Percentiles rank a stretch among this genome's conserved stretches.
Evolutionary conservation across 169 alveolate species (phyloP).

Genomic region (Amoebophrya sp.): DNA sequence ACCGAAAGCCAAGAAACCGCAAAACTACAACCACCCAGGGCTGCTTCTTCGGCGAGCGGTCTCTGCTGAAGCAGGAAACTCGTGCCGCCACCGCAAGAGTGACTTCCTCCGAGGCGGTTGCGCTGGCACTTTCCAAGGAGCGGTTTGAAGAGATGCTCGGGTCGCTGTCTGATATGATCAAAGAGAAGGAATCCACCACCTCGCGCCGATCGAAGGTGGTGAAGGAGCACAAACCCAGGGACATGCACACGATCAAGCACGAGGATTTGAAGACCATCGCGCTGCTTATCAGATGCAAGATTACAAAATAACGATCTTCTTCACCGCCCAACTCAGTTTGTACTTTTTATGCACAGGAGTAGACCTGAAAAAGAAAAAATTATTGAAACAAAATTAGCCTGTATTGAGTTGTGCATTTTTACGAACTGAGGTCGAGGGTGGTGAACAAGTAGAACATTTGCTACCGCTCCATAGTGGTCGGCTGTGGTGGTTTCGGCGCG

Average conservation of each 20-base stretch:
- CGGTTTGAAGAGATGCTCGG: background rate
- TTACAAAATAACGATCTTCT: too few relatives aligned
- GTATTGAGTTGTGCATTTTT: too few relatives aligned
- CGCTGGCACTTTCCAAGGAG: background rate
- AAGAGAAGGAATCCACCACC: background rate
- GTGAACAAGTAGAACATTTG: too few relatives aligned
- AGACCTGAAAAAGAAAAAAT: too few relatives aligned
- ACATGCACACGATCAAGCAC: background rate
- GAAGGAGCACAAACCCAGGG: background rate
- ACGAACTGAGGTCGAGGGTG: too few relatives aligned
- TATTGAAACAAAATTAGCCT: too few relatives aligned
- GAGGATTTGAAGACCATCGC: background rate
- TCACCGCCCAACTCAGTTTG: too few relatives aligned
- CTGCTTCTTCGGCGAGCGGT: background rate
- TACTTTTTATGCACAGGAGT: too few relatives aligned
- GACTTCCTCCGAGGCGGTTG: background rate
- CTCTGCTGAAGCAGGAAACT: background rate
- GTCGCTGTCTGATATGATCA: background rate
- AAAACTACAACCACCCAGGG: background rate
- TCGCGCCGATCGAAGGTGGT: background rate
- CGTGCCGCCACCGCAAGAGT: background rate
- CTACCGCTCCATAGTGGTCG: too few relatives aligned
- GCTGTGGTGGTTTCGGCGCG: background rate
- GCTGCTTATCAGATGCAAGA: too few relatives aligned
- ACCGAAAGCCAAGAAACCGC: too few relatives aligned